Evolutionary conservation across 371 early-diverging fungal species (phyloP).

Genomic region (Saksenaea oblongispora): DNA sequence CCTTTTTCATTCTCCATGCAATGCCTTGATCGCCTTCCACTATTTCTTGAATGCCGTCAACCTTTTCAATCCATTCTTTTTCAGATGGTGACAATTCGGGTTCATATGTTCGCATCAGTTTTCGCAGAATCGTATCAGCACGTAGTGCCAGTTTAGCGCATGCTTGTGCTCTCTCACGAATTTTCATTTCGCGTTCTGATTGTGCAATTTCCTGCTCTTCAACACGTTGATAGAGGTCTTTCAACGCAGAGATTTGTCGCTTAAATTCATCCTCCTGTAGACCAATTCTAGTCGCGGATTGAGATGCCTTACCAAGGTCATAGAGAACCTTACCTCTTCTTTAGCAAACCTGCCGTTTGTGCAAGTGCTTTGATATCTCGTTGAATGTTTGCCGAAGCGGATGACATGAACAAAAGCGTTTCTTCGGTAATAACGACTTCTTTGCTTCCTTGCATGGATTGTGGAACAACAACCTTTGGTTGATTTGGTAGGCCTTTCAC

Average conservation of each 20-base stretch:
- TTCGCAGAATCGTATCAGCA: constrained; percentile 20
- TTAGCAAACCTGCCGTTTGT: neutral
- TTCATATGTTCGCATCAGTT: constrained; percentile 9
- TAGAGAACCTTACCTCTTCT: constrained; percentile 11
- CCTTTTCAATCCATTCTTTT: constrained; percentile 24
- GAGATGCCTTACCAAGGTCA: neutral
- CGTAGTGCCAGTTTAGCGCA: constrained; percentile 23
- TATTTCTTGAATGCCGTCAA: constrained; percentile 15
- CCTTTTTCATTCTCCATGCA: constrained; percentile 17
- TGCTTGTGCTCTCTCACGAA: constrained; percentile 11
- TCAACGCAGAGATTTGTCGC: constrained; percentile 12
- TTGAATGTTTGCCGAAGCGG: constrained; percentile 27
- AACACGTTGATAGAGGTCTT: constrained; percentile 4
- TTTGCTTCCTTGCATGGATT: constrained; percentile 32
- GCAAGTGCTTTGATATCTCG: constrained; percentile 18
- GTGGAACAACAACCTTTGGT: constrained; percentile 35
- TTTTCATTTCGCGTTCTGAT: constrained; percentile 4
- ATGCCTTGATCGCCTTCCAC: constrained; percentile 22
- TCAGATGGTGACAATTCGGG: constrained; percentile 19
- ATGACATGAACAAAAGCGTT: constrained; percentile 35
- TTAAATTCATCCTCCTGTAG: constrained; percentile 16
- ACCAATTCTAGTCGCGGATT: neutral
- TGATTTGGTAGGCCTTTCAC: constrained; percentile 22
- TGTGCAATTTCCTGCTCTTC: neutral
- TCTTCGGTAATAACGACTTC: constrained; percentile 44